Evolutionary conservation across 306 rosid genomes (phyloP).

Genomic region (Malus sieversii): DNA sequence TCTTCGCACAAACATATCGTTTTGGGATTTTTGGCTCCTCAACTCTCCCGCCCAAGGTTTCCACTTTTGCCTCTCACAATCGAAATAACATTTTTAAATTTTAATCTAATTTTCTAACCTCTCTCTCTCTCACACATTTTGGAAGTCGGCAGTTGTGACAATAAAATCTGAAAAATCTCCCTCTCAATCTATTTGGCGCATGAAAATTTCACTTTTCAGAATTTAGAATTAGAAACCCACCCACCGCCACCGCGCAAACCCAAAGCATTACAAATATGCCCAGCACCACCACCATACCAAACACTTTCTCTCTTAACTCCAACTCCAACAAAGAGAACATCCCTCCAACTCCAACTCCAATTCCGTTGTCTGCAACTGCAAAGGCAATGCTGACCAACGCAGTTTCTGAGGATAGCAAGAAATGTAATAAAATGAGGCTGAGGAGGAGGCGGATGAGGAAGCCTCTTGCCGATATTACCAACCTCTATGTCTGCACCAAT

Average conservation of each 20-base stretch:
- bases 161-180: too few species aligned
- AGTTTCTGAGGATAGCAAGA: not conserved
- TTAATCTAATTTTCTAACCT: too few species aligned
- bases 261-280: not conserved
- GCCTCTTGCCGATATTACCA: slow-evolving; percentile 10
- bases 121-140: too few species aligned
- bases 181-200: too few species aligned
- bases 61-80: too few species aligned
- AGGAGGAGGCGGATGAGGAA: not conserved
- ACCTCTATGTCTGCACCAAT: not conserved
- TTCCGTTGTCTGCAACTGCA: not conserved
- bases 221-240: not conserved
- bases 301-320: not conserved
- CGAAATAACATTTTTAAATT: too few species aligned
- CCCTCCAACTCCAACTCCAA: not conserved
- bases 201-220: not conserved
- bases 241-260: not conserved
- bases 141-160: too few species aligned
- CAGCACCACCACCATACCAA: not conserved
- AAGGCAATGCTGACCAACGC: not conserved
- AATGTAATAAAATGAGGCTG: not conserved
- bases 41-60: not conserved
- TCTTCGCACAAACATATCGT: too few species aligned
- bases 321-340: slow-evolving; percentile 2
- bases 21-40: not conserved